phyloP scores from a whole-genome alignment of 2,329 filamentous ascomycete genomes.

The Trichoderma cornu-damae region DNA sequence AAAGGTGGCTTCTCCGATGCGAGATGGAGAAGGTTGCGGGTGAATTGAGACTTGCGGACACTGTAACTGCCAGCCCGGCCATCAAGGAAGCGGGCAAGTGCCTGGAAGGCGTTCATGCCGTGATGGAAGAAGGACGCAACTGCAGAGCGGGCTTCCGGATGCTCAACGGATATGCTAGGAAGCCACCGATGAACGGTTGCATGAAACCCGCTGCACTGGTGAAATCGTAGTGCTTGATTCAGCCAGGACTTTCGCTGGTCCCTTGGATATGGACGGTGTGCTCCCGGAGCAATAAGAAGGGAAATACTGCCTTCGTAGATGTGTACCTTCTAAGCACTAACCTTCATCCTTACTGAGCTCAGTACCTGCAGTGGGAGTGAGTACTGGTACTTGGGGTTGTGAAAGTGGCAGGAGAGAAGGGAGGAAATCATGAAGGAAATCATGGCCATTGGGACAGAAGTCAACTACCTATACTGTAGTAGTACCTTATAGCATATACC shows the following conservation, averaged over 20 bases:
- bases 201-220: background rate
- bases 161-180: conserved; percentile 59
- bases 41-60: conserved; percentile 53
- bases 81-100: conserved; percentile 54
- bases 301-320: no score
- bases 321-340: no score
- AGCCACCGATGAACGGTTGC: conserved; percentile 41
- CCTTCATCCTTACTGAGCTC: no score
- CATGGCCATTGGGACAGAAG: no score
- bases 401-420: no score
- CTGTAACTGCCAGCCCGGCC: conserved; percentile 45
- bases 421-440: no score
- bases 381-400: no score
- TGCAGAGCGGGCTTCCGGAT: conserved; percentile 56
- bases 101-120: conserved; percentile 54
- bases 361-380: no score
- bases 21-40: conserved; percentile 75
- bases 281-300: no score
- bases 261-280: background rate
- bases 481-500: no score
- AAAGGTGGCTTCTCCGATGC: conserved; percentile 88
- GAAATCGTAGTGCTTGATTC: background rate
- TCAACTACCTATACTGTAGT: no score
- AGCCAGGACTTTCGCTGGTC: conserved; percentile 2
- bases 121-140: conserved; percentile 59